Conservation (phyloP, 306 rosid genomes). For the Benincasa hispida region DNA sequence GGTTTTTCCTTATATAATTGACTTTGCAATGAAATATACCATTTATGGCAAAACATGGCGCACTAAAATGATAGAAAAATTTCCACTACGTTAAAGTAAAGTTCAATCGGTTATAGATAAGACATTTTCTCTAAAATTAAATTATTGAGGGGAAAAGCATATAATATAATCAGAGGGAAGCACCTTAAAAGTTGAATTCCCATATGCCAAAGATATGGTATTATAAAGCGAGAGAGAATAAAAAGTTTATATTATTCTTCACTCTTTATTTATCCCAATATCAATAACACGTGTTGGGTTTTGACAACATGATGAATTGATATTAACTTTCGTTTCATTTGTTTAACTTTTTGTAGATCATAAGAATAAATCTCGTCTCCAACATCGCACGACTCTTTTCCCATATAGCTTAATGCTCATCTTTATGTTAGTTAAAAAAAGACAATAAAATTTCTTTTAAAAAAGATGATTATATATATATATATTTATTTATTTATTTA, state of each 20-base stretch:
- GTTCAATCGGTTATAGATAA: background rate
- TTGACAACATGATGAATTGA: background rate
- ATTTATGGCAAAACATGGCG: background rate
- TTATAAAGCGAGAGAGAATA: conserved; percentile 20
- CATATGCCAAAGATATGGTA: conserved; percentile 43
- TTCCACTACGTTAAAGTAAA: background rate
- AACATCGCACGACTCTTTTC: background rate
- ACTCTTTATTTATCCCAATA: conserved; percentile 25
- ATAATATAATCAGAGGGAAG: background rate
- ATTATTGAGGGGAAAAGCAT: background rate
- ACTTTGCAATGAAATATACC: background rate
- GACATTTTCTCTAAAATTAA: background rate
- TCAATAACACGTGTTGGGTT: conserved; percentile 27
- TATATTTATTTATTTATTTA: too few relatives aligned
- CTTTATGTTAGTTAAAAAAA: background rate
- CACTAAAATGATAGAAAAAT: background rate
- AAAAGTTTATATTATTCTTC: conserved; percentile 22
- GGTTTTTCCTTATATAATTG: background rate
- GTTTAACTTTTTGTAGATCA: background rate
- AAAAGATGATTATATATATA: too few relatives aligned
- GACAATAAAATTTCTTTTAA: too few relatives aligned
- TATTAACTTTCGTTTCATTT: background rate
- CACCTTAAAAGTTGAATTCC: conserved; percentile 55
- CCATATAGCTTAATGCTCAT: background rate
- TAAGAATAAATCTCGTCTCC: background rate